These are phyloP conservation scores for Euphorbia tirucalli DNA, from an alignment of 345 rosid species.

Conservation along the genomic window DNA sequence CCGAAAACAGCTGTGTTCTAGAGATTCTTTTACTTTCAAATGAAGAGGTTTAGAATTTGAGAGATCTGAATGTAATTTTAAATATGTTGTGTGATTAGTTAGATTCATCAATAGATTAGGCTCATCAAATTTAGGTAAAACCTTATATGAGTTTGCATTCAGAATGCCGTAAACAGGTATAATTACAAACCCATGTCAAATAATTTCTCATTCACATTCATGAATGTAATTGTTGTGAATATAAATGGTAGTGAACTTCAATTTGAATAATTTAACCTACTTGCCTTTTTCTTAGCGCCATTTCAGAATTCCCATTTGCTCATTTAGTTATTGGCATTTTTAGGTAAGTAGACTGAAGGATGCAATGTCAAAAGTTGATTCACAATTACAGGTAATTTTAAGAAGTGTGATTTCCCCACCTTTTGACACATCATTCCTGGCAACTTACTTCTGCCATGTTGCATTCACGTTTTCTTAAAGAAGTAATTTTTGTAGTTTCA, in stretches of 20 bases:
- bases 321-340: conserved; percentile 17
- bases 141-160: background rate
- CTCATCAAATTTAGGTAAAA: background rate
- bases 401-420: background rate
- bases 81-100: background rate
- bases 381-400: conserved; percentile 68
- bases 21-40: conserved; percentile 2
- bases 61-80: background rate
- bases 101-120: background rate
- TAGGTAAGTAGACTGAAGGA: conserved; percentile 86
- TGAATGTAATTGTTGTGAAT: background rate
- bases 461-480: too few relatives aligned
- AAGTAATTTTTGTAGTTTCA: background rate
- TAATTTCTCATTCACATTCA: background rate
- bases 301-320: conserved; percentile 9
- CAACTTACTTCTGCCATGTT: background rate
- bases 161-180: background rate
- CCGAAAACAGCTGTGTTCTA: background rate
- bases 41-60: background rate
- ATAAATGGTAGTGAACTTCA: background rate
- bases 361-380: conserved; percentile 79
- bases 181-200: background rate
- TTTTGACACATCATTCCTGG: background rate
- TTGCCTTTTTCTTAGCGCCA: background rate
- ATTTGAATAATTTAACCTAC: background rate